Evolutionary conservation across 169 alveolate species (phyloP).

Genomic region (Plasmodium ovale): DNA sequence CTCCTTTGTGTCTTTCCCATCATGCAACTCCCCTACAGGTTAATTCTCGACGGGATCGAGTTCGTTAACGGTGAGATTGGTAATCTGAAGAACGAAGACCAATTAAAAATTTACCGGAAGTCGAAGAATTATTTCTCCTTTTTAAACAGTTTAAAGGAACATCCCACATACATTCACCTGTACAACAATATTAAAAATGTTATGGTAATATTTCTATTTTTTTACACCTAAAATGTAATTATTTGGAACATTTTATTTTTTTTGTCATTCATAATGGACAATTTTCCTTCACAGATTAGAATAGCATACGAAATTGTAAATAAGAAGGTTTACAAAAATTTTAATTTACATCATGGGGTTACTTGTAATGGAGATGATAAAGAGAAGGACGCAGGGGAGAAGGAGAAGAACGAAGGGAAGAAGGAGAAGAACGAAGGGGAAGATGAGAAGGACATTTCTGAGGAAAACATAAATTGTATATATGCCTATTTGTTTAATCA

Average conservation of each 20-base stretch:
- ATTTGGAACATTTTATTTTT: background rate
- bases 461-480: constrained; percentile 47
- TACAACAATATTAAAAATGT: constrained; percentile 38
- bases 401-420: background rate
- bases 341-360: constrained; percentile 27
- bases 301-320: constrained; percentile 33
- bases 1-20: background rate
- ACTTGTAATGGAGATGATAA: background rate
- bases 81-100: constrained; percentile 30
- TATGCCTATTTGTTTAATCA: constrained; percentile 36
- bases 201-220: constrained; percentile 11
- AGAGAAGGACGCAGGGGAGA: background rate
- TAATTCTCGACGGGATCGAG: constrained; percentile 36
- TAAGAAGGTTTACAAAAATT: constrained; percentile 40
- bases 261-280: no score
- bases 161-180: constrained; percentile 19
- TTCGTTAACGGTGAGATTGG: constrained; percentile 27
- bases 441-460: background rate
- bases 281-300: constrained; percentile 16
- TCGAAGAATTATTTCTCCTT: constrained; percentile 42
- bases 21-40: constrained; percentile 3
- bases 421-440: background rate
- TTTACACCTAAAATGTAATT: background rate
- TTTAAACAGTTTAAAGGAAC: constrained; percentile 40
- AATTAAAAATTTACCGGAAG: constrained; percentile 47